These are phyloP conservation scores for Microbotryum violaceum DNA, from an alignment of 1,284 basidiomycete species.

Conservation along the genomic window DNA sequence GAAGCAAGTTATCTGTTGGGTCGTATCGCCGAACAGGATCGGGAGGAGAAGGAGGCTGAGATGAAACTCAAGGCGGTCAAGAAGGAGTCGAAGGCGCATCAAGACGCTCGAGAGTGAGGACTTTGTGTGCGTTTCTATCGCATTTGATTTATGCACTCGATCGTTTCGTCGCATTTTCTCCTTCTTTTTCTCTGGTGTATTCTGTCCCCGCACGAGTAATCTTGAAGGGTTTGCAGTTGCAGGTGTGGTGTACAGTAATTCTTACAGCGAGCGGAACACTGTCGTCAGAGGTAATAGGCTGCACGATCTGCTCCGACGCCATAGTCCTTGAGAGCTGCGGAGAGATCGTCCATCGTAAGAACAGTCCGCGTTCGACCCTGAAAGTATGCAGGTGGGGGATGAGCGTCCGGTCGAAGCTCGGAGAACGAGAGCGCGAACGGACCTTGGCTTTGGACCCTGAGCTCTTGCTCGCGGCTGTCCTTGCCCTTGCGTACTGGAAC, in stretches of 20 bases:
- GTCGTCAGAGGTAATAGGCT: slow-evolving; percentile 25
- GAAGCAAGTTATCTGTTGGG: slow-evolving; percentile 30
- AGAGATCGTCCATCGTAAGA: slow-evolving; percentile 94
- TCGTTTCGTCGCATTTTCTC: too few species aligned
- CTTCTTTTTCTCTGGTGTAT: too few species aligned
- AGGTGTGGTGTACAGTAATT: too few species aligned
- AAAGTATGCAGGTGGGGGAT: not conserved
- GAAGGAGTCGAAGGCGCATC: slow-evolving; percentile 7
- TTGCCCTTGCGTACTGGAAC: slow-evolving; percentile 93
- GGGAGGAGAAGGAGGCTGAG: slow-evolving; percentile 23
- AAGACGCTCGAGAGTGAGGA: slow-evolving; percentile 15
- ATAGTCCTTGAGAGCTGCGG: slow-evolving; percentile 84
- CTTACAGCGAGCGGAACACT: too few species aligned
- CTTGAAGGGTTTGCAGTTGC: too few species aligned
- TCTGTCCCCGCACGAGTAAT: too few species aligned
- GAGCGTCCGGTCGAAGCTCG: not conserved
- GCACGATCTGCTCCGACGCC: slow-evolving; percentile 72
- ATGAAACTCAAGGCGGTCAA: slow-evolving; percentile 17
- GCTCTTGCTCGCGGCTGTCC: slow-evolving; percentile 48
- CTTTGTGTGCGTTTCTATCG: not conserved
- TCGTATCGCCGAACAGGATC: slow-evolving; percentile 19
- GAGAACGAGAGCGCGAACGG: not conserved
- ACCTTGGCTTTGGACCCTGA: slow-evolving; percentile 9
- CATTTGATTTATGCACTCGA: too few species aligned
- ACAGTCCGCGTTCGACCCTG: slow-evolving; percentile 57